Conservation (phyloP, 768 basidiomycete genomes). For the Tubosaeta sp. region DNA sequence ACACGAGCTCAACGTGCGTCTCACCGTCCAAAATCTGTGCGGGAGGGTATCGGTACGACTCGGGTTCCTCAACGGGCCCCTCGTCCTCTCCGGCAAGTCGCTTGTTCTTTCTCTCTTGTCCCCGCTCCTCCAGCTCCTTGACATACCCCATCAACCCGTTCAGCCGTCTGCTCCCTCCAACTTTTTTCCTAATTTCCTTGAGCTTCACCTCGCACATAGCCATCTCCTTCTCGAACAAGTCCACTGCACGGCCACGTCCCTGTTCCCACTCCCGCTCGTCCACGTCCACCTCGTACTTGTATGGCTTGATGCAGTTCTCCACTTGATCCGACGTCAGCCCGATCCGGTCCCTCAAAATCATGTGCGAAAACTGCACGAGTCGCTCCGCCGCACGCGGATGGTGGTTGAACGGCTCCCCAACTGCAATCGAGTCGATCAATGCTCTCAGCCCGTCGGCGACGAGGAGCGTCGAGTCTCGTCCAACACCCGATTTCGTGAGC, state of each 20-base stretch:
- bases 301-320: slow-evolving; percentile 99
- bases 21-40: slow-evolving; percentile 89
- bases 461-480: slow-evolving; percentile 88
- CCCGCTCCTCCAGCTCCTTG: slow-evolving; percentile 72
- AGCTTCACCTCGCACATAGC: slow-evolving; percentile 81
- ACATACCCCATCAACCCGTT: slow-evolving; percentile 77
- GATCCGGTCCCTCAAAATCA: slow-evolving; percentile 88
- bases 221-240: slow-evolving; percentile 82
- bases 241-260: slow-evolving; percentile 71
- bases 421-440: slow-evolving; percentile 85
- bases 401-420: slow-evolving; percentile 86
- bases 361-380: slow-evolving; percentile 88
- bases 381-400: slow-evolving; percentile 89
- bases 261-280: slow-evolving; percentile 89
- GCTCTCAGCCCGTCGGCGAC: slow-evolving; percentile 91
- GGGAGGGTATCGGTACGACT: slow-evolving; percentile 87
- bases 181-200: slow-evolving; percentile 79
- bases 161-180: slow-evolving; percentile 83
- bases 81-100: slow-evolving; percentile 41
- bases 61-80: slow-evolving; percentile 41
- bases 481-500: slow-evolving; percentile 93
- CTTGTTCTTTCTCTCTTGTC: slow-evolving; percentile 57
- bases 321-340: slow-evolving; percentile 97
- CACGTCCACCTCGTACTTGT: slow-evolving; percentile 97
- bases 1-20: slow-evolving; percentile 18